These are phyloP conservation scores for Echinochloa phyllopogon DNA, from an alignment of 176 grass and related monocot genomes.

Conservation along the genomic window DNA sequence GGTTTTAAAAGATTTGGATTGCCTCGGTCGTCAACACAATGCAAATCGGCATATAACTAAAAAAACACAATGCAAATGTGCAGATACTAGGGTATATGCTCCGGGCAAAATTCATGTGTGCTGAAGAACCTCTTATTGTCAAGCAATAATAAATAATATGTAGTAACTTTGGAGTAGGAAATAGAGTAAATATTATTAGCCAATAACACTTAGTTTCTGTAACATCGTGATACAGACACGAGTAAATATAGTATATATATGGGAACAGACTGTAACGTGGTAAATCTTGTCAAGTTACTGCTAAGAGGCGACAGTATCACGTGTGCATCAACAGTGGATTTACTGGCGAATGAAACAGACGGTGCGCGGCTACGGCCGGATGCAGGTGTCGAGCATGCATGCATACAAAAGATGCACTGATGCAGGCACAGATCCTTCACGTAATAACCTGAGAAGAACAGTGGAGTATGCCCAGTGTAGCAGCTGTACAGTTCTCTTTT, in stretches of 20 bases:
- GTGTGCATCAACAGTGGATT: constrained; percentile 23
- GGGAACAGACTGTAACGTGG: background rate
- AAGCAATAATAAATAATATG: no score
- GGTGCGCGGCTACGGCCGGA: background rate
- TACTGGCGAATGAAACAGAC: background rate
- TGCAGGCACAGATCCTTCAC: background rate
- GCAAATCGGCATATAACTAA: background rate
- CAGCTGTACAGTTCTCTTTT: constrained; percentile 22
- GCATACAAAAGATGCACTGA: background rate
- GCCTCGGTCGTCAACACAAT: background rate
- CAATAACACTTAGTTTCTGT: background rate
- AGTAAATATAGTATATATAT: background rate
- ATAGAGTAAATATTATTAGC: no score
- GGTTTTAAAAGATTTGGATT: background rate
- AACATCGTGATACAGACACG: background rate
- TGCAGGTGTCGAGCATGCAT: constrained; percentile 25
- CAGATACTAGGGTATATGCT: background rate
- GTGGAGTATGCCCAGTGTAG: constrained; percentile 3
- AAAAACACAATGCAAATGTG: background rate
- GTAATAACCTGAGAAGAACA: constrained; percentile 2
- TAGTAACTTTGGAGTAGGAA: no score
- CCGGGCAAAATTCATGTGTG: background rate
- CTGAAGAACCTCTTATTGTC: background rate
- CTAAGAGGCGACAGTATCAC: background rate
- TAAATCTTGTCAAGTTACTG: background rate